Conservation (phyloP, 257 asterid genomes). For the Apocynum venetum region DNA sequence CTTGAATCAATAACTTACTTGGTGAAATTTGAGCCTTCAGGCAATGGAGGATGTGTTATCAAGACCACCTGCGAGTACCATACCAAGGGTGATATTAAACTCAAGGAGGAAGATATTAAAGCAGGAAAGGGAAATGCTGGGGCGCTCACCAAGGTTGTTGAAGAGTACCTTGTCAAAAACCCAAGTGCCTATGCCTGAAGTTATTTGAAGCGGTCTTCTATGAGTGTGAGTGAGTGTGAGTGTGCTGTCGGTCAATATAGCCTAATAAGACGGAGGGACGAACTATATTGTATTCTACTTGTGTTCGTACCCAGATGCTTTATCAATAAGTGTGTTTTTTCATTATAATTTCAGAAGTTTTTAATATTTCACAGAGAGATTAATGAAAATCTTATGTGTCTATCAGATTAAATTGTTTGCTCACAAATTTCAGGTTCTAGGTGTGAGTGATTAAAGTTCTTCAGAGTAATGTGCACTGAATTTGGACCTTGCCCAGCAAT, state of each 20-base stretch:
- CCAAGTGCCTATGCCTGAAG: slow-evolving; percentile 13
- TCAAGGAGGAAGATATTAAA: slow-evolving; percentile 34
- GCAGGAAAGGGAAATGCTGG: slow-evolving; percentile 23
- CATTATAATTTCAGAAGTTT: neutral
- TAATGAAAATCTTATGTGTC: neutral
- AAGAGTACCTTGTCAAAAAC: slow-evolving; percentile 27
- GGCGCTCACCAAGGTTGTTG: slow-evolving; percentile 35
- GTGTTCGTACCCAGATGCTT: neutral
- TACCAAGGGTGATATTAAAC: slow-evolving; percentile 28
- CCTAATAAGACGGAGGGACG: neutral
- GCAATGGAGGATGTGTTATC: slow-evolving; percentile 26
- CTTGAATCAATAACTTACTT: slow-evolving; percentile 31
- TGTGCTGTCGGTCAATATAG: neutral
- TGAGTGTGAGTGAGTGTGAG: neutral
- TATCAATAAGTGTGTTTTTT: neutral
- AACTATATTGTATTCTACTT: neutral
- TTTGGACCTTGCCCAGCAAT: neutral
- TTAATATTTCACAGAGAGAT: neutral
- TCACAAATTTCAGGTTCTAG: neutral
- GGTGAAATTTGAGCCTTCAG: slow-evolving; percentile 25
- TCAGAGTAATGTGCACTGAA: neutral
- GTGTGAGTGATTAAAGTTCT: too few relatives aligned
- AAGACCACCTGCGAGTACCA: slow-evolving; percentile 26
- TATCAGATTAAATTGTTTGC: neutral
- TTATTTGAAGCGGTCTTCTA: neutral